Evolutionary conservation across 495 filamentous ascomycete genomes (phyloP), one percentile per base, ranked within the genome.

Genomic region (Tuber melanosporum): DNA sequence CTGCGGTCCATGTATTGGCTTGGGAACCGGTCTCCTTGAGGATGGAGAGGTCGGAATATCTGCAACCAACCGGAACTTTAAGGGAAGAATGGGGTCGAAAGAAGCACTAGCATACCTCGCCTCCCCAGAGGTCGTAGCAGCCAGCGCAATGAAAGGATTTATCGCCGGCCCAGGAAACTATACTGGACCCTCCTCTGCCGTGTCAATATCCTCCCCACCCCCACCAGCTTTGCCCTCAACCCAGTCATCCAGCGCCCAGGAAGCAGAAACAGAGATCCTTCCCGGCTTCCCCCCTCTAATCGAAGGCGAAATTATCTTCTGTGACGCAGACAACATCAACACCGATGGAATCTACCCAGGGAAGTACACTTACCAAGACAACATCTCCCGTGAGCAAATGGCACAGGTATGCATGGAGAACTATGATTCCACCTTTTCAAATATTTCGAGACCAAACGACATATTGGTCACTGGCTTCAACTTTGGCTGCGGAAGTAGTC

Each of bases 31-130:
- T 14, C 87, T 97, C 0, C 88, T 98, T 0, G 92, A 97, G 81
- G 88, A 90, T 15, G 93, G 92, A 3, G 93, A 97, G 85, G 90
- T 95, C 43, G 94, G 95, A n/a, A 96, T 97, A 82, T 91, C 88
- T 78, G 92, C 93, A 0, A 91, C 88, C 72, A 97, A 98, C 86
- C 90, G 95, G 32, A 97, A 97, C 84, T 97, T 97, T 87, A 94
- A 95, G 85, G 94, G 93, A 0, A 89, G 95, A 36, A 97, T 97
- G 94, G 94, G 95, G 6, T 90, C 87, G 9, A 90, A 87, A 12
- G 90, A 94, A 8, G 93, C 94, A 0, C 91, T 93, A 78, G 93
- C 94, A 0, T 98, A 98, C 83, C 90, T 99, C 3, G 92, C 91
- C 14, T 94, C 91, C 77, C 95, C 95, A 7, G 94, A 97, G 78